Conservation (phyloP, 2,329 filamentous ascomycete genomes). For the Rhynchosporium agropyri region DNA sequence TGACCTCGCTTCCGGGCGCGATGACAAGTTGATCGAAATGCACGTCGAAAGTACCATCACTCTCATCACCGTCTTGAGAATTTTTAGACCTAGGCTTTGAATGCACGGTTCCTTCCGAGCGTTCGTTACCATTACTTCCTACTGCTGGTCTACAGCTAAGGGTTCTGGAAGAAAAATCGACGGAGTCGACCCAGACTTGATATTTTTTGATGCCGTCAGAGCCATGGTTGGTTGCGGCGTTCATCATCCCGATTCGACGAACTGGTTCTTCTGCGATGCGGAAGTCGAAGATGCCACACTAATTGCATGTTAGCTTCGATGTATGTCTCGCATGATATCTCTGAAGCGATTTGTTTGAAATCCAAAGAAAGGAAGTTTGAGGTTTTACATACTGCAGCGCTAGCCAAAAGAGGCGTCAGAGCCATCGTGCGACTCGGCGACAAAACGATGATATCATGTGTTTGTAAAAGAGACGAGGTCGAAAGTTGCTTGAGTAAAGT, state of each 20-base stretch:
- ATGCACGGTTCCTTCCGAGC: conserved; percentile 13
- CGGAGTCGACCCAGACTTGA: conserved; percentile 46
- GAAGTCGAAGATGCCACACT: conserved; percentile 49
- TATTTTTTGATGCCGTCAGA: conserved; percentile 42
- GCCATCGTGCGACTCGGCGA: conserved; percentile 48
- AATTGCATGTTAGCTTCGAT: not conserved
- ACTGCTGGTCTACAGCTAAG: conserved; percentile 45
- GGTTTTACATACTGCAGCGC: conserved; percentile 41
- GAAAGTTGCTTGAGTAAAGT: conserved; percentile 44
- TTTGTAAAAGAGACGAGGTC: conserved; percentile 31
- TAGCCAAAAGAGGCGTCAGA: conserved; percentile 50
- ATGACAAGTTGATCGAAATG: conserved; percentile 48
- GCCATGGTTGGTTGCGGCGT: not conserved
- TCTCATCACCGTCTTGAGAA: conserved; percentile 26
- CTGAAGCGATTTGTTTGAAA: no score
- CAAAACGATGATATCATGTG: conserved; percentile 47
- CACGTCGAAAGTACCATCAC: conserved; percentile 43
- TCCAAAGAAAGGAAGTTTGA: not conserved
- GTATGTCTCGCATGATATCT: not conserved
- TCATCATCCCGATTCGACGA: conserved; percentile 39
- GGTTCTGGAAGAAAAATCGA: conserved; percentile 44
- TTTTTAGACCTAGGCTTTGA: not conserved
- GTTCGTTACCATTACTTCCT: conserved; percentile 25
- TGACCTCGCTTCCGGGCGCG: conserved; percentile 45
- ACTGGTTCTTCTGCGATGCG: conserved; percentile 50